Evolutionary conservation across 805 yeast genomes (phyloP), one percentile per base, ranked within the genome.

Genomic region (Babjeviella inositovora): DNA sequence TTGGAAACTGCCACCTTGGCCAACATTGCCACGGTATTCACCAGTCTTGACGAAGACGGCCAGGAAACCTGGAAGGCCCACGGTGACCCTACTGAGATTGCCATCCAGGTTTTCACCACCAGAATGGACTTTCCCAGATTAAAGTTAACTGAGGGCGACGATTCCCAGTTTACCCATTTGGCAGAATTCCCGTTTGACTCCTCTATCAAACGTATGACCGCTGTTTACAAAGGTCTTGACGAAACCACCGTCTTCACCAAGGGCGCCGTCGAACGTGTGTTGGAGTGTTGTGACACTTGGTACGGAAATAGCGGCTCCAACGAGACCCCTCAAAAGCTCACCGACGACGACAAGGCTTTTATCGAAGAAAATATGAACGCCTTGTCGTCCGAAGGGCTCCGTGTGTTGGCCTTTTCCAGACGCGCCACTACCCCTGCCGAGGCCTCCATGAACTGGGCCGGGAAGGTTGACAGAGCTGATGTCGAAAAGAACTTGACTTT

Each of bases 21-120:
- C 17, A 82, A 81, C 36, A 69, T 80, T 37, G 87, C 93, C 3
- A 56, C 58, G 7, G 70, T 81, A 3, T 62, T 58, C 30, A 51
- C 60, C 33, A 49, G 59, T 28, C 47, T 41, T n/a, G 48, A 45
- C 12, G 56, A 52, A 10, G 61, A 61, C 15, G 45, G 48, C 11
- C 63, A 57, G 9, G 30, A 45, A 9, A 41, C 35, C 4, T 80
- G 92, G 92, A 66, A 63, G 34, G 84, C 82, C 7, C 73, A 70
- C 39, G 93, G 93, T 29, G 93, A 81, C 41, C 87, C 93, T 19
- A 81, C 93, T 3, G 93, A 81, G 49, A 71, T 76, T 37, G 92
- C 93, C 3, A 73, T 81, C 30, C 87, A 79, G 38, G 87, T 80
- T 1, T 77, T 75, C 39, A 62, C 72, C 12, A 49, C 70, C 8